Evolutionary conservation across 352 stramenopile genomes (phyloP), one percentile per base, ranked within the genome.

Genomic region (Globisporangium camurandrum): DNA sequence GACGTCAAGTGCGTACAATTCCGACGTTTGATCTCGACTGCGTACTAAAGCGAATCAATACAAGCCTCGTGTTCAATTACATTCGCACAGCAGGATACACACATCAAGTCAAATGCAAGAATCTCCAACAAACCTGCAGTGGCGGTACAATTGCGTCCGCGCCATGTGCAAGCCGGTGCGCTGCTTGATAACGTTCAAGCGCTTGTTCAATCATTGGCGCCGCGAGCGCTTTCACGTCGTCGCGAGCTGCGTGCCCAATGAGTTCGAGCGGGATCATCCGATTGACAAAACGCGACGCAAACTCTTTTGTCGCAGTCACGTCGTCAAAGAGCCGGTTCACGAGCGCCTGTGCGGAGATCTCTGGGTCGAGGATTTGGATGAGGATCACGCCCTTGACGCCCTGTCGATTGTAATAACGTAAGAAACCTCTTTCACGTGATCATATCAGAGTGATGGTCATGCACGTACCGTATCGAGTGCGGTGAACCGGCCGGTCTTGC

Each of bases 11-110:
- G 71, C 11, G 69, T 84, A 56, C 76, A 91, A 54, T 88, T 91
- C 22, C 79, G 76, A 26, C 78, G 74, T 63, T 88, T 88, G 46
- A 91, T 77, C 50, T 91, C 79, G 14, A 91, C 76, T 2, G 74
- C 64, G 40, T 71, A 80, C 61, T 71, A 9, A 5, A 50, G n/a
- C n/a, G n/a, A n/a, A n/a, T n/a, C n/a, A n/a, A n/a, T n/a, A n/a
- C n/a, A n/a, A n/a, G n/a, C n/a, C n/a, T n/a, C n/a, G n/a, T n/a
- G n/a, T 9, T 8, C 11, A 44, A 26, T 38, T 14, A 26, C 17
- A 57, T 26, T 20, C 1, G 11, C 38, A 10, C 37, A 54, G 7
- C 20, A 26, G 8, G 3, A 26, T 9, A 3, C 28, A 41, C 24
- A 22, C 9, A 22, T 11, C 36, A 40, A 6, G 6, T 7, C 11